Evolutionary conservation across 441 rosid species (phyloP), one percentile per base, ranked within the genome.

Genomic region (Melastoma candidum): DNA sequence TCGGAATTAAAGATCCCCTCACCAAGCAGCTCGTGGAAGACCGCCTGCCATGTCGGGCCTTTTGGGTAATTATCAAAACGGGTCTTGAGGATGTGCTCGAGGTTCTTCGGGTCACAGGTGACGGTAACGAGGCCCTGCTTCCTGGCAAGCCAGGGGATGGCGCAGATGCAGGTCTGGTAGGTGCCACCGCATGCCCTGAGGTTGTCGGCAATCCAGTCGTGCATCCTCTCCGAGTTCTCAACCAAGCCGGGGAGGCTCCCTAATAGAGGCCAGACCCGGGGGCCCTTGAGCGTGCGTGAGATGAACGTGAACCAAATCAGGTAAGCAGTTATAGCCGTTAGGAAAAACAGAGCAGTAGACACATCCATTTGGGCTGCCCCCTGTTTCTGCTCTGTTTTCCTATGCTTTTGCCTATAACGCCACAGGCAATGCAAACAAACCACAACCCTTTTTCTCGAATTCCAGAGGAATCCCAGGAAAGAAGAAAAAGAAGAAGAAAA

Each of bases 31-130:
- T 93, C 98, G 47, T 86, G 97, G 47, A 93, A 89, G 2, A 89
- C 98, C 2, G 88, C 92, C 44, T 93, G 96, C 97, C 98, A 89
- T 2, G 95, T 89, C 2, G 98, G 97, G 12, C 98, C 98, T 64
- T 93, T 93, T 25, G 98, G 98, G 76, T 88, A 93, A 53, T 93
- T 93, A 7, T 86, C 80, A 64, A 93, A 93, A 3, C 95, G 85
- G 67, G 71, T 71, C 71, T 86, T 93, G 71, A 93, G 76, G 44
- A 93, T 78, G 53, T 89, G 94, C 85, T 89, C 98, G 1, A 93
- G 49, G 66, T 93, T 93, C 64, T 68, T 76, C 39, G 93, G 98
- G 49, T 93, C 97, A 66, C 96, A 89, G 54, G 98, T 93, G 75
- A 93, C 98, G 0, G 98, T 86, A 54, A 89, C 97, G 55, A 86